Base-by-base conservation (phyloP, 2,329 filamentous ascomycete species). In the Monosporascus cannonballus region DNA sequence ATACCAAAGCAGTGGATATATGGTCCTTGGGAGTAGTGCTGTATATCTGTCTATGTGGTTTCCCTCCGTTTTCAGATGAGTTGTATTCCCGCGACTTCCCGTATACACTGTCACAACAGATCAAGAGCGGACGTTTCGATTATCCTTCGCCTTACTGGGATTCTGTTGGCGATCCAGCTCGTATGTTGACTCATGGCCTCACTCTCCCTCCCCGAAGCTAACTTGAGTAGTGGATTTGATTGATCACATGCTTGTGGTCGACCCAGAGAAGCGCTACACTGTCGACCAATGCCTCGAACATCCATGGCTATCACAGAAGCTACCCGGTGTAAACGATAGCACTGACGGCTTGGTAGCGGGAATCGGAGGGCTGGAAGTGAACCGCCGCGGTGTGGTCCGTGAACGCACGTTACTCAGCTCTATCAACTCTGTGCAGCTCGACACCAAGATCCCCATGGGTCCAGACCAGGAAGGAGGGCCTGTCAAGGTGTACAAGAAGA, bases 121-220 rank as follows among this genome's bases (percentile, higher is more conserved):
- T 96, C 72, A 92, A 88, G 69, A 81, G 83, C 69, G 94, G 90
- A 17, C 81, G 85, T 20, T 99, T 96, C 66, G 89, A 96, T 69
- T 99, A 96, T 65, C 93, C 94, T 1, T 95, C 90, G 1, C 94
- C 94, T 0, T 97, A 97, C 71, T 99, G 91, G 91, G 90, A 96
- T 69, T 83, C 84, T 2, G 85, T 96, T 30, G 86, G 89, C 64
- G 92, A 97, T 59, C 81, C 87, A 51, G 94, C 93, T 7, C 77
- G 79, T 83, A 71, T 73, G 79, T 71, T 38, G 39, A 34, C 34
- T 11, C 14, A 4, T n/a, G 27, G 14, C 27, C 17, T 17, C 25
- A 11, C 11, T 6, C 27, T 50, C 4, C 20, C 22, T 20, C 9
- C 51, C 22, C 8, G 53, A 57, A 56, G 61, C 58, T 62, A 54